Percentiles rank a stretch among this genome's conserved stretches.
phyloP scores from a whole-genome alignment of 257 asterid species.

The Salvia miltiorrhiza region DNA sequence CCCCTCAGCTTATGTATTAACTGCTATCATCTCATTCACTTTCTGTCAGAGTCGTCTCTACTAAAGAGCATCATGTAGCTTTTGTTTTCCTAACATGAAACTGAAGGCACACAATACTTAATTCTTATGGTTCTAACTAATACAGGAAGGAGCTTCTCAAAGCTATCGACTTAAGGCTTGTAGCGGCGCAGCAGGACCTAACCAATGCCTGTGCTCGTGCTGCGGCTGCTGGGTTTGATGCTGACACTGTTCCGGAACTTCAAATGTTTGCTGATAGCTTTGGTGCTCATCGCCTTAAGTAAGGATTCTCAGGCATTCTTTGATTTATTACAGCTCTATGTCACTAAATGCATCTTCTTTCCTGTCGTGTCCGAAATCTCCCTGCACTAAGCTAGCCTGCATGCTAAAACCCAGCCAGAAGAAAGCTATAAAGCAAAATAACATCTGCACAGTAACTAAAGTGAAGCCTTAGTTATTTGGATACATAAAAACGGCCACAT shows the following conservation, averaged over 20 bases:
- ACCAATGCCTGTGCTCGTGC: conserved; percentile 75
- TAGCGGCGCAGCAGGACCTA: conserved; percentile 72
- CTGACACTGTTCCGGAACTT: conserved; percentile 67
- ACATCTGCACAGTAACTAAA: background rate
- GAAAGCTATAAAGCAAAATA: background rate
- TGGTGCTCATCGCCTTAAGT: conserved; percentile 80
- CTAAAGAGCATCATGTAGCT: background rate
- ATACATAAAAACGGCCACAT: background rate
- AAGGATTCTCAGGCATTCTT: conserved; percentile 28
- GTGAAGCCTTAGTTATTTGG: background rate
- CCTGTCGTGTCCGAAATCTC: background rate
- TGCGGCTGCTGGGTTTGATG: conserved; percentile 77
- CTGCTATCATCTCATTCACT: conserved; percentile 1
- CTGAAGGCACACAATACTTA: conserved; percentile 6
- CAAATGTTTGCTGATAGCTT: conserved; percentile 77
- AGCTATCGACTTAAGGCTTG: conserved; percentile 89
- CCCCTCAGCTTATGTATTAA: conserved; percentile 15
- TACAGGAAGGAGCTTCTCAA: conserved; percentile 87
- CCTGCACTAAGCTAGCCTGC: background rate
- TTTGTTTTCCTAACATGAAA: background rate
- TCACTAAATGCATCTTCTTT: conserved; percentile 1
- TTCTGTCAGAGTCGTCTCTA: background rate
- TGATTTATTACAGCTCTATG: conserved; percentile 10
- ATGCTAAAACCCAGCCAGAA: background rate
- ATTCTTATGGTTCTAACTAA: conserved; percentile 18